Percentiles rank a stretch among this genome's conserved stretches.
Conservation (phyloP, 2,329 filamentous ascomycete species). For the Akanthomyces uredinophilus region DNA sequence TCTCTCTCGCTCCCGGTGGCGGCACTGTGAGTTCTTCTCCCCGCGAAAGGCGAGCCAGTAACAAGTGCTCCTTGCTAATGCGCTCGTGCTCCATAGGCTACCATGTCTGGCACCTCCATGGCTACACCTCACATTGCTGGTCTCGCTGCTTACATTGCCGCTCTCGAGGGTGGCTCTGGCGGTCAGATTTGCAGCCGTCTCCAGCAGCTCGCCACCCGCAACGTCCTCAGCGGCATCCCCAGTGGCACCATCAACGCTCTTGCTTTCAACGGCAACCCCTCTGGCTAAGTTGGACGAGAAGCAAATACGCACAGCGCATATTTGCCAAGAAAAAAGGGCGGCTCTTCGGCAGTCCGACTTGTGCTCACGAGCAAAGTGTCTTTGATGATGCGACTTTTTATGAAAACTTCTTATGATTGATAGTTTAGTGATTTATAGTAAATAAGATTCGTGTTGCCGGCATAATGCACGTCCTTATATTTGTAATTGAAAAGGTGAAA, state of each 20-base stretch:
- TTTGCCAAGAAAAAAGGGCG: too few relatives aligned
- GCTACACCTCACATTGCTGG: slow-evolving; percentile 36
- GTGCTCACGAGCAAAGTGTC: background rate
- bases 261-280: slow-evolving; percentile 46
- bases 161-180: slow-evolving; percentile 34
- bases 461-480: too few relatives aligned
- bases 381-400: background rate
- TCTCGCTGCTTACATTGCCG: slow-evolving; percentile 39
- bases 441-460: background rate
- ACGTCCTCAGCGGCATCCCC: slow-evolving; percentile 36
- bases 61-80: slow-evolving; percentile 30
- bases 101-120: slow-evolving; percentile 41
- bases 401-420: background rate
- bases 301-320: background rate
- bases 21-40: slow-evolving; percentile 25
- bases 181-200: slow-evolving; percentile 46
- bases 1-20: slow-evolving; percentile 40
- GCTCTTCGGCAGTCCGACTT: background rate
- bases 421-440: background rate
- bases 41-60: too few relatives aligned
- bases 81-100: background rate
- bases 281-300: background rate
- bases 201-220: slow-evolving; percentile 35
- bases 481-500: too few relatives aligned
- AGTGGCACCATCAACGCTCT: slow-evolving; percentile 46